Percentiles rank a stretch among this genome's conserved stretches.
Conservation (phyloP, 192 early-diverging fungal species). For the Podila clonocystis region DNA sequence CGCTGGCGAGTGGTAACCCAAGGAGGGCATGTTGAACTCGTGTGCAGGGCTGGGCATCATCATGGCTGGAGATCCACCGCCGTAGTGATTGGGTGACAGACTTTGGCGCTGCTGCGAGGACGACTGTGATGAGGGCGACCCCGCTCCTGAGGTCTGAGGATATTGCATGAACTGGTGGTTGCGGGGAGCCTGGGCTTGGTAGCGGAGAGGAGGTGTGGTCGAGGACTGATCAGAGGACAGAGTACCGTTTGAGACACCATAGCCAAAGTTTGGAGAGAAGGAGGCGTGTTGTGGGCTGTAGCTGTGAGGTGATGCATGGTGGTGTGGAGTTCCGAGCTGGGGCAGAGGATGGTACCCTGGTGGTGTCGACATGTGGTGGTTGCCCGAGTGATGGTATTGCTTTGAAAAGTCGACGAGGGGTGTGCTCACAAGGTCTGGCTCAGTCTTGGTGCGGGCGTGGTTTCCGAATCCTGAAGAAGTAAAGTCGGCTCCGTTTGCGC, state of each 20-base stretch:
- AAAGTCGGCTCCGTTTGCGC: constrained; percentile 48
- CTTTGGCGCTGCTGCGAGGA: constrained; percentile 43
- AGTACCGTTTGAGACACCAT: constrained; percentile 34
- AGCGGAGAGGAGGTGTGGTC: constrained; percentile 45
- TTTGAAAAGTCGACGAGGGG: constrained; percentile 40
- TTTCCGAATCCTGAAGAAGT: constrained; percentile 33
- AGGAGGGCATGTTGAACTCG: constrained; percentile 45
- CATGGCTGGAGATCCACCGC: constrained; percentile 44
- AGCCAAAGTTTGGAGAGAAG: constrained; percentile 32
- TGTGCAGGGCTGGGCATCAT: constrained; percentile 50
- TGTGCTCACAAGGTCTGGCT: constrained; percentile 35
- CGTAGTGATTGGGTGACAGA: constrained; percentile 33
- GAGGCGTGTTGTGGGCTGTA: constrained; percentile 38
- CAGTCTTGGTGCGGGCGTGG: constrained; percentile 43
- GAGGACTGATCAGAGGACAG: constrained; percentile 24
- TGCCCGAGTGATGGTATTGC: constrained; percentile 20
- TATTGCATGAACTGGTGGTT: constrained; percentile 32
- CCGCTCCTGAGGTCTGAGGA: constrained; percentile 28
- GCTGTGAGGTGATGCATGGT: constrained; percentile 18
- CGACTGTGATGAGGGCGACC: constrained; percentile 31
- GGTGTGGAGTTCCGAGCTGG: constrained; percentile 29
- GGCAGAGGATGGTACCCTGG: constrained; percentile 36
- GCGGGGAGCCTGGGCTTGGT: constrained; percentile 20
- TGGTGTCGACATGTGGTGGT: constrained; percentile 34
- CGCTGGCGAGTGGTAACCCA: constrained; percentile 48